These are phyloP conservation scores for Colletotrichum endophyticum DNA, from an alignment of 2,329 filamentous ascomycete species.

Conservation along the genomic window DNA sequence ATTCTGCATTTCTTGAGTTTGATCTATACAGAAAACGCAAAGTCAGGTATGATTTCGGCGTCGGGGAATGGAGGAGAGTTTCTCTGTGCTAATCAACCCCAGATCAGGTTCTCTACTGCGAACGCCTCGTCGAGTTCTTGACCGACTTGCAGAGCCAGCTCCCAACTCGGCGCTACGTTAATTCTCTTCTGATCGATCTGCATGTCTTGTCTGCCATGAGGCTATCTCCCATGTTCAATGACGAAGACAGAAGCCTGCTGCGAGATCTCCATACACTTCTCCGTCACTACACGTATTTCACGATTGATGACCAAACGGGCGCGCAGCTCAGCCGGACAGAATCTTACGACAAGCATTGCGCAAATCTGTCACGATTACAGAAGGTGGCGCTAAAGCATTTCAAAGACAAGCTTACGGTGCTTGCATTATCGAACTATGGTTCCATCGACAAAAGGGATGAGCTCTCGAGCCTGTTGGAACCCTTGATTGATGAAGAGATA, in stretches of 20 bases:
- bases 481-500: slow-evolving; percentile 78
- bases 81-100: slow-evolving; percentile 30
- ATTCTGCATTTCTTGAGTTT: slow-evolving; percentile 81
- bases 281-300: slow-evolving; percentile 85
- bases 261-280: slow-evolving; percentile 83
- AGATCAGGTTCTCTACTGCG: slow-evolving; percentile 81
- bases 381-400: slow-evolving; percentile 80
- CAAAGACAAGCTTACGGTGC: slow-evolving; percentile 86
- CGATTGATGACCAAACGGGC: slow-evolving; percentile 90
- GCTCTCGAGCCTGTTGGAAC: slow-evolving; percentile 75
- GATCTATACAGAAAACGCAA: slow-evolving; percentile 64
- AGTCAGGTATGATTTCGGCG: slow-evolving; percentile 43
- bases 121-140: slow-evolving; percentile 90
- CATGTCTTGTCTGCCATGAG: slow-evolving; percentile 80
- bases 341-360: slow-evolving; percentile 81
- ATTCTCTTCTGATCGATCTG: slow-evolving; percentile 83
- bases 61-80: not conserved
- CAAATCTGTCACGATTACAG: slow-evolving; percentile 78
- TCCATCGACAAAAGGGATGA: slow-evolving; percentile 83
- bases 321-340: slow-evolving; percentile 74
- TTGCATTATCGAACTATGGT: slow-evolving; percentile 91
- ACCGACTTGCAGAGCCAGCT: slow-evolving; percentile 92
- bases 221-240: slow-evolving; percentile 78
- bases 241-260: slow-evolving; percentile 76
- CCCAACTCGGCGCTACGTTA: slow-evolving; percentile 92